phyloP scores from a whole-genome alignment of 495 filamentous ascomycete species.

The Gamarada debralockiae region DNA sequence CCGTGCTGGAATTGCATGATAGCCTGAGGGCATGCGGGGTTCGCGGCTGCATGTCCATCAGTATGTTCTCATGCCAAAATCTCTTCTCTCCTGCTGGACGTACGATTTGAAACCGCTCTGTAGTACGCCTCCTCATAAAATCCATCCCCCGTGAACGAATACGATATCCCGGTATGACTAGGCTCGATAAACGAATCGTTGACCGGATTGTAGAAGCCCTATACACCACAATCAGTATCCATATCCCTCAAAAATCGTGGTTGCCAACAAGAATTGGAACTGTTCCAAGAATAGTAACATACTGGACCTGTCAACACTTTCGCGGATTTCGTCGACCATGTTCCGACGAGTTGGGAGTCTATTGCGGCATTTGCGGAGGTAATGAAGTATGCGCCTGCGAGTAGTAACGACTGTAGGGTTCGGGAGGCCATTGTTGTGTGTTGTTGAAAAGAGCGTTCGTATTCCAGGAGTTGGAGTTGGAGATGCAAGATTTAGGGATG shows the following conservation, averaged over 20 bases:
- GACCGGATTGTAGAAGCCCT: conserved; percentile 74
- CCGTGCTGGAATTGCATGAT: conserved; percentile 83
- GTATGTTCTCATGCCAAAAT: conserved; percentile 13
- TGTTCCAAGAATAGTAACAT: conserved; percentile 32
- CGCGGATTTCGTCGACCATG: conserved; percentile 74
- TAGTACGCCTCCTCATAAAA: conserved; percentile 74
- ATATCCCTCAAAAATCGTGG: background rate
- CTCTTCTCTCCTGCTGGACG: conserved; percentile 26
- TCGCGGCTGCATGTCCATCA: conserved; percentile 41
- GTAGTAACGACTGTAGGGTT: conserved; percentile 25
- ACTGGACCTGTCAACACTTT: conserved; percentile 72
- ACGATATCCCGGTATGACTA: conserved; percentile 69
- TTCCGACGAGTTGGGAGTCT: conserved; percentile 56
- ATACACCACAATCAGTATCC: conserved; percentile 8
- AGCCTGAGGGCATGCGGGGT: conserved; percentile 61
- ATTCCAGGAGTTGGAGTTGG: background rate
- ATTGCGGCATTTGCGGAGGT: conserved; percentile 27
- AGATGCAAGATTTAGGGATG: conserved; percentile 11
- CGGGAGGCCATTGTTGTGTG: conserved; percentile 20
- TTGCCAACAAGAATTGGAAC: conserved; percentile 9
- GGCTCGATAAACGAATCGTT: conserved; percentile 69
- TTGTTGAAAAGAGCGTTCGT: conserved; percentile 4
- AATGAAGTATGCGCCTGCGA: conserved; percentile 21
- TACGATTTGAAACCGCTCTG: conserved; percentile 70
- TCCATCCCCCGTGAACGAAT: conserved; percentile 72